A percentile compares a stretch with the other conserved stretches of the same genome.
Conservation (phyloP, 495 filamentous ascomycete genomes). For the Barbatosphaeria neglecta region DNA sequence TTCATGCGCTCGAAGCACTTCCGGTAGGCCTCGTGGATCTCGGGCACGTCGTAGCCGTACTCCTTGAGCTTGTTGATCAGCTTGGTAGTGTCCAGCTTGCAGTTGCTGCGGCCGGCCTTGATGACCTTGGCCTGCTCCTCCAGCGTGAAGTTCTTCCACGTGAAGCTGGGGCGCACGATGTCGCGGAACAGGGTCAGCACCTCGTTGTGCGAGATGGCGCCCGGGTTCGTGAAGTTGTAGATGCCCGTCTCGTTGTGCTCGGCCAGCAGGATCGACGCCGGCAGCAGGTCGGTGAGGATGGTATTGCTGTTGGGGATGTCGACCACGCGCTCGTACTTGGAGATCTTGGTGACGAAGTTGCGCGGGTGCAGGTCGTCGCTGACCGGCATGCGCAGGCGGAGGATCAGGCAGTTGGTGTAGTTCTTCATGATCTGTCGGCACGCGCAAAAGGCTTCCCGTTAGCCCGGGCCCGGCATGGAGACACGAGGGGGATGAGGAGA, state of each 20-base stretch:
- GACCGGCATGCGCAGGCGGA: conserved; percentile 58
- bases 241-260: conserved; percentile 50
- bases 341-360: conserved; percentile 59
- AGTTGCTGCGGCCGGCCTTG: conserved; percentile 55
- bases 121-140: conserved; percentile 57
- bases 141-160: conserved; percentile 55
- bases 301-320: conserved; percentile 59
- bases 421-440: conserved; percentile 45
- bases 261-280: conserved; percentile 46
- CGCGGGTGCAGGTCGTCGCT: conserved; percentile 53
- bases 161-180: conserved; percentile 47
- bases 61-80: conserved; percentile 46
- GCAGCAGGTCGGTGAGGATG: conserved; percentile 51
- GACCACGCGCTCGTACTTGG: conserved; percentile 50
- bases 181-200: conserved; percentile 50
- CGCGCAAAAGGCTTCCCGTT: neutral
- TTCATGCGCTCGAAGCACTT: conserved; percentile 55
- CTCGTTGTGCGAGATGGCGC: conserved; percentile 57
- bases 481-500: neutral
- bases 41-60: conserved; percentile 45
- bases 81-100: conserved; percentile 50
- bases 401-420: conserved; percentile 47
- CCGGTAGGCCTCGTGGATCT: conserved; percentile 50
- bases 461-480: neutral
- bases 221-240: conserved; percentile 60